phyloP scores from a whole-genome alignment of 1,284 basidiomycete genomes.

The Pseudozyma thailandica region DNA sequence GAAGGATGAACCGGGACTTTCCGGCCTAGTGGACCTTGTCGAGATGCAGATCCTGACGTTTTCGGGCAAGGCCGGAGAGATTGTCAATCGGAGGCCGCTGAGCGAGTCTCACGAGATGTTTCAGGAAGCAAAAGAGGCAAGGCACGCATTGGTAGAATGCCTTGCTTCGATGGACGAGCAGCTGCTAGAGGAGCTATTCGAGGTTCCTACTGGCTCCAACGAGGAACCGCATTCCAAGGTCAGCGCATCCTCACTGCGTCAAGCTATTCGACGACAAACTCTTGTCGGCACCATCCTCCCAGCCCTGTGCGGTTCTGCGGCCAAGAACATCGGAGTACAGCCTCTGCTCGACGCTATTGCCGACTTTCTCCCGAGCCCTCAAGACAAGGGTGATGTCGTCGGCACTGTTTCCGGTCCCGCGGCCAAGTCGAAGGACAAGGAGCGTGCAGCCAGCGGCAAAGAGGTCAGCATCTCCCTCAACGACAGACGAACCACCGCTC shows the following conservation, averaged over 20 bases:
- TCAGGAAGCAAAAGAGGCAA: conserved; percentile 76
- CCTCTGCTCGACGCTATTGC: conserved; percentile 83
- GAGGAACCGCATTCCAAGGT: conserved; percentile 74
- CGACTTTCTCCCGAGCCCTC: conserved; percentile 80
- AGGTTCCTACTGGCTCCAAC: conserved; percentile 70
- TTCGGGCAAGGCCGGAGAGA: conserved; percentile 57
- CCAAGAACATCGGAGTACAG: conserved; percentile 83
- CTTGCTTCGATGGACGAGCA: conserved; percentile 82
- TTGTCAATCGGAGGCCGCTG: conserved; percentile 28
- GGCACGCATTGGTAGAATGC: conserved; percentile 78
- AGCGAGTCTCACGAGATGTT: conserved; percentile 70
- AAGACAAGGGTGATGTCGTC: conserved; percentile 59
- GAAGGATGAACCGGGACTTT: conserved; percentile 80
- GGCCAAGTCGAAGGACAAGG: background rate
- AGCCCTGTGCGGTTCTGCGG: conserved; percentile 83
- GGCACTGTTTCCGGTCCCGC: conserved; percentile 11
- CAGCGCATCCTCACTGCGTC: conserved; percentile 25
- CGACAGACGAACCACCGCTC: conserved; percentile 44
- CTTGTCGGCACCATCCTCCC: conserved; percentile 78
- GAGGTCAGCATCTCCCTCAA: conserved; percentile 44
- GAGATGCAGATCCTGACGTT: conserved; percentile 52
- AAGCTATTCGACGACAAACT: conserved; percentile 77
- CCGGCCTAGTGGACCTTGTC: conserved; percentile 60
- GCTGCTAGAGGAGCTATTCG: conserved; percentile 76
- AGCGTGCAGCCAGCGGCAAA: conserved; percentile 50